These are phyloP conservation scores for Hyaloscypha bicolor DNA, from an alignment of 495 filamentous ascomycete genomes.

Conservation along the genomic window DNA sequence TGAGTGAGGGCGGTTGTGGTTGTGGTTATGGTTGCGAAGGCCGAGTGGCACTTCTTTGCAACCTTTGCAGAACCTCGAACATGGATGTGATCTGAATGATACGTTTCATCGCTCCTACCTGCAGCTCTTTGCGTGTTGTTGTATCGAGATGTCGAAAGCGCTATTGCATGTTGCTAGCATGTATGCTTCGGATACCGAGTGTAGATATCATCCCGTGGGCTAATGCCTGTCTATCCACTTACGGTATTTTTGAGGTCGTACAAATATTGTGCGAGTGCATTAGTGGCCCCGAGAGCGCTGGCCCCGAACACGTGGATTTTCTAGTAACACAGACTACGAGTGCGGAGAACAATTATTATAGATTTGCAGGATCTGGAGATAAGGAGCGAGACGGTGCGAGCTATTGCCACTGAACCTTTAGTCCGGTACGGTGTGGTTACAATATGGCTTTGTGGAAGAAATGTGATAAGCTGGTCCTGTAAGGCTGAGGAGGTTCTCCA, in stretches of 20 bases:
- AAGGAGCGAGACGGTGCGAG: neutral
- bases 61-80: neutral
- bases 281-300: neutral
- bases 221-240: neutral
- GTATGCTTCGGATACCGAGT: neutral
- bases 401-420: neutral
- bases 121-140: neutral
- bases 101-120: neutral
- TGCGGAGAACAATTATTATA: neutral
- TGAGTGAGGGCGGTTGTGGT: neutral
- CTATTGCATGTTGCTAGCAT: neutral
- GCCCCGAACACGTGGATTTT: neutral
- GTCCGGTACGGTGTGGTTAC: neutral
- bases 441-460: neutral
- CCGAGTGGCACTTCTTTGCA: neutral
- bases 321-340: neutral
- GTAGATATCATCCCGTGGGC: neutral
- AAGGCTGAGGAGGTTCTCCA: neutral
- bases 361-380: neutral
- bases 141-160: neutral
- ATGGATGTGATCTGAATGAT: neutral
- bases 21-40: neutral
- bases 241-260: neutral
- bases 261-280: neutral
- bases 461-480: neutral